Evolutionary conservation across 2,329 filamentous ascomycete genomes (phyloP).

Genomic region (Aspergillus neoniger): DNA sequence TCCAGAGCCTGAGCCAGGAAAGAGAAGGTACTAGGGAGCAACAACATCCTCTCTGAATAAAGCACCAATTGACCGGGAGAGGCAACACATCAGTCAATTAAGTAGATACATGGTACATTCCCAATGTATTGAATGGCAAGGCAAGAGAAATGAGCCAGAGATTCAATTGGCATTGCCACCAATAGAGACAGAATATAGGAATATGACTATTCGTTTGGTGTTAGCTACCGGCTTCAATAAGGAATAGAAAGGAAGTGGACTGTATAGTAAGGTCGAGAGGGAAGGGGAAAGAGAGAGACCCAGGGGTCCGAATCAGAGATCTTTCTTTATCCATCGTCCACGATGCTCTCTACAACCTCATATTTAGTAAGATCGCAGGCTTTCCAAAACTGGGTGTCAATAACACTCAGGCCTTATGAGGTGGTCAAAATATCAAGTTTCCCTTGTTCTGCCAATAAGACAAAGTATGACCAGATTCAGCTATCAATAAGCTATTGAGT

Average conservation of each 20-base stretch:
- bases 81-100: background rate
- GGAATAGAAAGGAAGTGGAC: background rate
- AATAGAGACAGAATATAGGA: background rate
- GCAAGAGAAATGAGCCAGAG: background rate
- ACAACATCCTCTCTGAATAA: background rate
- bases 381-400: background rate
- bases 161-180: background rate
- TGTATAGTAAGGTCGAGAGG: background rate
- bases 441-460: background rate
- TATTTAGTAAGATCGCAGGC: no score
- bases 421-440: background rate
- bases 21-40: background rate
- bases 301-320: background rate
- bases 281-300: background rate
- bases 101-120: background rate
- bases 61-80: background rate
- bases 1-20: background rate
- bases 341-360: no score
- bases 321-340: background rate
- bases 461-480: background rate
- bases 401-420: background rate
- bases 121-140: background rate
- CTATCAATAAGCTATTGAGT: background rate
- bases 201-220: background rate
- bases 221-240: background rate